Evolutionary conservation across 345 rosid genomes (phyloP), one percentile per base, ranked within the genome.

Genomic region (Populus pruinosa): DNA sequence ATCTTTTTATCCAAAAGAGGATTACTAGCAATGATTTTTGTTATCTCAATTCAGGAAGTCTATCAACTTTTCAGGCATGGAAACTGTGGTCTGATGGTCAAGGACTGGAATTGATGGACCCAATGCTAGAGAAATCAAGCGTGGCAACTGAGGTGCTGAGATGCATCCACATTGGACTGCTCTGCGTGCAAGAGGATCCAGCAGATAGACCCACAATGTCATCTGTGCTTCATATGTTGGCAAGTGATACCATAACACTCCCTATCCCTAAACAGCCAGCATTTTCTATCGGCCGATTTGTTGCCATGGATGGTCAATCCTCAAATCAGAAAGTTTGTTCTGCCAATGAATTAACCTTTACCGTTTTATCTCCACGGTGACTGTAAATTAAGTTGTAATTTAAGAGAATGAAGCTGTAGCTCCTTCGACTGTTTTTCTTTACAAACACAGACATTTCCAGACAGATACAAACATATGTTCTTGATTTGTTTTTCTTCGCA

Each of bases 141-240:
- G 39, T 12, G 4, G 67, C 68, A 0, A 35, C 20, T 16, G 79
- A 76, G 56, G 79, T 76, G 59, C 39, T 16, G 66, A 72, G 36
- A 72, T 72, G 50, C 43, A 35, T 72, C 6, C 76, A 72, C 31
- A 56, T 72, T 55, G 76, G 27, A 9, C 23, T 72, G 17, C 13
- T 72, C 20, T 72, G 67, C 1, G 67, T 56, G 33, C 67, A 72
- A 35, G 76, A 72, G 6, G 66, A 56, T 29, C 66, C 76, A 6
- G 50, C 17, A 33, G 76, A 55, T 16, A 55, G 76, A 36, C 67
- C 76, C 25, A 53, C 66, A 11, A 72, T 72, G 67, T 72, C 67
- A 18, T 72, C 47, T 13, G 67, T 72, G 35, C 29, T 47, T 53
- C 36, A 33, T 10, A 79, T 80, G 83, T 63, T 85, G 36, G 81